Evolutionary conservation across 2,329 filamentous ascomycete genomes (phyloP), one percentile per base, ranked within the genome.

Genomic region (Hypoxylon sp.): DNA sequence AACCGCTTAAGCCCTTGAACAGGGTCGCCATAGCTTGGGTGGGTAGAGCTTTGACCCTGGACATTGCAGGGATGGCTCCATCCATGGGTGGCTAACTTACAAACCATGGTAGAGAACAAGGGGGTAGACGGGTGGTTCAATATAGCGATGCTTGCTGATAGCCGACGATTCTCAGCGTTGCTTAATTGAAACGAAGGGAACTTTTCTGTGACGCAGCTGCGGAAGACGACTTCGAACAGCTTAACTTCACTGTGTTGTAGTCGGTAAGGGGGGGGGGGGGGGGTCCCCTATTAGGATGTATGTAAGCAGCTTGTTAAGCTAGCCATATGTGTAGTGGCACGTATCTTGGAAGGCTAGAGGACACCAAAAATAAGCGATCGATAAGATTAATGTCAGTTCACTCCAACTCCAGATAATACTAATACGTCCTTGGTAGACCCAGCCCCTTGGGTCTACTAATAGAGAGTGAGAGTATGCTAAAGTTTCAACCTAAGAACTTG

Each of bases 1-100:
- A 78, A 78, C 77, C 71, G 72, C 72, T 74, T 73, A 72, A 73
- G 72, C 71, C 69, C 60, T 69, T 62, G 59, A 68, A 68, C 67
- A 74, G 70, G 75, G 73, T 66, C 51, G 24, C 44, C 31, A 31
- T 57, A 70, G 67, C 60, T 59, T 46, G 24, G 53, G 37, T 35
- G 17, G 26, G 39, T 50, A 67, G 64, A 71, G 66, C 69, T 68
- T 68, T 68, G 71, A 67, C 69, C 66, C 60, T 54, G 60, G 55
- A 13, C 29, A 47, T 48, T 48, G 53, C 62, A 64, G 67, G 60
- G 65, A 55, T 65, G 13, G 8, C 24, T 64, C 51, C 19, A 22
- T 22, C 19, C 19, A 22, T 22, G 19, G 19, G 51, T 67, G 64
- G 50, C 26, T 48, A 58, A 50, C 58, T 47, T 58, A 54, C 24